Base-by-base conservation (phyloP, 352 stramenopile species). In the Pythium monospermum region DNA sequence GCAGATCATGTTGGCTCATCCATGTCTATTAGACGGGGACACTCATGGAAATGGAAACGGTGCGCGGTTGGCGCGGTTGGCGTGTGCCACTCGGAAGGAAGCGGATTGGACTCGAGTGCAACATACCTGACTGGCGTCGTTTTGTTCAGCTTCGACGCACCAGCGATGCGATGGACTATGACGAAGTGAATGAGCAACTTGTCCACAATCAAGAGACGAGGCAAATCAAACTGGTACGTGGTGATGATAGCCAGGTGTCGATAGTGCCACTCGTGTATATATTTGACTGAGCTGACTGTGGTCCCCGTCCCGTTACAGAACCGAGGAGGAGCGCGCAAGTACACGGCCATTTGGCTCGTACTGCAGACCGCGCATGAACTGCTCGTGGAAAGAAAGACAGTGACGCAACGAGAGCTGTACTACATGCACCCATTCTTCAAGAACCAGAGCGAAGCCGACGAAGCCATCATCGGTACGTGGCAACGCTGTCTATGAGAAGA, bases 361-460 rank as follows among this genome's bases (percentile, higher is more conserved):
- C 70, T 94, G 22, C 82, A 91, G 53, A 91, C 76, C 22, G 78
- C 62, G 1, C 78, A 94, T 49, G 64, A 80, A 27, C 66, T 94
- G 0, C 46, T 94, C 6, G 61, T 63, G 15, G 73, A 91, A 53
- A 60, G 73, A n/a, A 94, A 92, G 49, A 92, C 83, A 4, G 77
- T 84, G 25, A 91, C 83, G 3, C 83, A 94, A 76, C 68, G 83
- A 50, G 83, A 94, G 57, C 64, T 94, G 3, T 94, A 94, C 58
- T 94, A 94, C 44, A 37, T 94, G 28, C 81, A 94, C 47, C 66
- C 81, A 19, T 94, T 94, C 26, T 94, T 94, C 45, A 85, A 83
- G 53, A 66, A 49, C 1, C 83, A 94, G 55, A 69, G 58, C 37
- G 81, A 92, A 74, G 83, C 83, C 6, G 82, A 94, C 21, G 79